Evolutionary conservation across 2,329 filamentous ascomycete species (phyloP), one percentile per base, ranked within the genome.

Genomic region (Xylaria sp.): DNA sequence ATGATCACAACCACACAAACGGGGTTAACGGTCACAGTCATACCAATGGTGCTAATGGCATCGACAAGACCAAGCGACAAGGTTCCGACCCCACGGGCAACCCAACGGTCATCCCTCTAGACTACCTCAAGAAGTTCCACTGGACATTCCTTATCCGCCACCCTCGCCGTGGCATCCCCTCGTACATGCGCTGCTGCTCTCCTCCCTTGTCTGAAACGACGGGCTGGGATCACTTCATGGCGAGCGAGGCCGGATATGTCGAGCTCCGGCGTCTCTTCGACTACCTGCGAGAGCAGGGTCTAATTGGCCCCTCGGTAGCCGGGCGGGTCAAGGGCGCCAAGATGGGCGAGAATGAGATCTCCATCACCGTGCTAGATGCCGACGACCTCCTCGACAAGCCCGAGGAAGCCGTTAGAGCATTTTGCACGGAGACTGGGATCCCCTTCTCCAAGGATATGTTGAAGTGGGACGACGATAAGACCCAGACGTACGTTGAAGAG

Each of bases 111-210:
- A 80, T 98, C 53, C 95, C 95, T 2, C 79, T 86, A 28, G 86
- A 87, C 31, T 80, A 92, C 62, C 82, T 98, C 61, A 85, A 87
- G 73, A 83, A 87, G 69, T 98, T 96, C 79, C 93, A 97, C 78
- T 98, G 94, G 80, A 92, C 94, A 21, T 98, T 99, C 79, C 85
- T 98, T 67, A 98, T 99, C 82, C 94, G 95, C 60, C 93, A 98
- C 76, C 95, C 95, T n/a, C 88, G 92, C 71, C 88, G 88, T 74
- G 91, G 92, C 71, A 94, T 98, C 68, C 95, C 95, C 7, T 96
- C 92, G 49, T 98, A 94, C 82, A 97, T 90, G 83, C 90, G 94
- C 70, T 98, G 94, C 84, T 96, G 92, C 52, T 86, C 97, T 57
- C 94, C 95, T 14, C 95, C 95, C 0, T 84, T 97, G 60, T 88